phyloP scores from a whole-genome alignment of 2,329 filamentous ascomycete species.

The Colletotrichum eleusines region DNA sequence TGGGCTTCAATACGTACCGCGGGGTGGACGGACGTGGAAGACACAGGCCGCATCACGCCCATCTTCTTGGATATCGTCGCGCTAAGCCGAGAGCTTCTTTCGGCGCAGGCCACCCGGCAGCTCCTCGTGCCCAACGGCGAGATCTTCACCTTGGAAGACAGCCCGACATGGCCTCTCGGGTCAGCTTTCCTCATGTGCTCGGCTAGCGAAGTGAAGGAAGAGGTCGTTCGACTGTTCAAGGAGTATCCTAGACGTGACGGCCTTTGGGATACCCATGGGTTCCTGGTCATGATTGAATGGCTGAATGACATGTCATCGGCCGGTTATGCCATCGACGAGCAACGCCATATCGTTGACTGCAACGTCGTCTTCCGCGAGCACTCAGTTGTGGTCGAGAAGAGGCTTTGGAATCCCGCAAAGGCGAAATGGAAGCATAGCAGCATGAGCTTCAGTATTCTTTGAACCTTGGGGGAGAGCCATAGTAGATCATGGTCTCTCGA shows the following conservation, averaged over 20 bases:
- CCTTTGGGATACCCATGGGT: slow-evolving; percentile 56
- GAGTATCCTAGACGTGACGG: slow-evolving; percentile 58
- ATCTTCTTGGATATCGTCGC: slow-evolving; percentile 12
- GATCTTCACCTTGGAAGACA: slow-evolving; percentile 21
- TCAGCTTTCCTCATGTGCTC: slow-evolving; percentile 56
- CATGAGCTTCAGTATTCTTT: slow-evolving; percentile 5
- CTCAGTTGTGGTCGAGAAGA: background rate
- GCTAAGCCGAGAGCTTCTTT: slow-evolving; percentile 13
- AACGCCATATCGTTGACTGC: background rate
- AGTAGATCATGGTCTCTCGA: too few relatives aligned
- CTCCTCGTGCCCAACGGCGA: background rate
- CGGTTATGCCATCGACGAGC: background rate
- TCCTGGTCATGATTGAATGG: slow-evolving; percentile 45
- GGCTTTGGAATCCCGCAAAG: background rate
- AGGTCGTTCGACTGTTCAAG: slow-evolving; percentile 56
- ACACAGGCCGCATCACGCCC: background rate
- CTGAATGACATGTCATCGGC: background rate
- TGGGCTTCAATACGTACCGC: slow-evolving; percentile 17
- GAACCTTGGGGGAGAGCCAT: background rate
- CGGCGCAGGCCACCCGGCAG: background rate
- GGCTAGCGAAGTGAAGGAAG: slow-evolving; percentile 52
- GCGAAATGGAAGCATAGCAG: background rate
- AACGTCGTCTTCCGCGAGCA: slow-evolving; percentile 12
- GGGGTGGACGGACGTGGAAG: slow-evolving; percentile 27
- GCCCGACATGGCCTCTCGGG: slow-evolving; percentile 54